A percentile compares a stretch with the other conserved stretches of the same genome.
Conservation (phyloP, 768 basidiomycete species). For the Gloeopeniophorella convolvens region DNA sequence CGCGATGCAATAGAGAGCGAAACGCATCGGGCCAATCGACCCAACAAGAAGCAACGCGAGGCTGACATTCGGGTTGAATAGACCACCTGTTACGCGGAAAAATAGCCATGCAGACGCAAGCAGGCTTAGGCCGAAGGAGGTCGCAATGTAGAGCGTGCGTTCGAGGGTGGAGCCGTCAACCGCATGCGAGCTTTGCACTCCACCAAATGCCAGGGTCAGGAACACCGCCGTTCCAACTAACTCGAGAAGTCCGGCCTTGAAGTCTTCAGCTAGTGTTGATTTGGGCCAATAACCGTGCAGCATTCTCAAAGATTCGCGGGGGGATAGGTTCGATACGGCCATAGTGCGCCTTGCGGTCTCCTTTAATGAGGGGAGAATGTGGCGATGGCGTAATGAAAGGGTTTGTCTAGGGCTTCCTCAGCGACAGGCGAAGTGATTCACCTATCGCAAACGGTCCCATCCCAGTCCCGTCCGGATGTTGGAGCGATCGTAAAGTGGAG, state of each 20-base stretch:
- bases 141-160: slow-evolving; percentile 49
- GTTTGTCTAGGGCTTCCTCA: too few species aligned
- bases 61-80: slow-evolving; percentile 62
- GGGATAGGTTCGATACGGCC: not conserved
- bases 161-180: slow-evolving; percentile 30
- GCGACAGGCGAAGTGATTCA: too few species aligned
- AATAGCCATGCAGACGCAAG: slow-evolving; percentile 63
- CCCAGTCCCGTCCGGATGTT: too few species aligned
- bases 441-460: too few species aligned
- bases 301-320: not conserved
- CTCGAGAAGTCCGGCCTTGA: slow-evolving; percentile 47
- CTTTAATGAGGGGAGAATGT: too few species aligned
- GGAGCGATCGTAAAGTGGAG: too few species aligned
- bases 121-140: slow-evolving; percentile 55
- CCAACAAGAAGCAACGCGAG: slow-evolving; percentile 54
- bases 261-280: slow-evolving; percentile 31
- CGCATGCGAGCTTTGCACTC: slow-evolving; percentile 49
- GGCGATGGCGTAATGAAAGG: not conserved
- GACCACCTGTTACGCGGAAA: slow-evolving; percentile 54
- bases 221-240: slow-evolving; percentile 57
- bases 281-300: slow-evolving; percentile 22
- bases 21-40: slow-evolving; percentile 47
- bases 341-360: too few species aligned
- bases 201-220: slow-evolving; percentile 58
- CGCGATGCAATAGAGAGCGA: slow-evolving; percentile 53